Conservation (phyloP, 2,329 filamentous ascomycete species). For the Monosporascus sp. region DNA sequence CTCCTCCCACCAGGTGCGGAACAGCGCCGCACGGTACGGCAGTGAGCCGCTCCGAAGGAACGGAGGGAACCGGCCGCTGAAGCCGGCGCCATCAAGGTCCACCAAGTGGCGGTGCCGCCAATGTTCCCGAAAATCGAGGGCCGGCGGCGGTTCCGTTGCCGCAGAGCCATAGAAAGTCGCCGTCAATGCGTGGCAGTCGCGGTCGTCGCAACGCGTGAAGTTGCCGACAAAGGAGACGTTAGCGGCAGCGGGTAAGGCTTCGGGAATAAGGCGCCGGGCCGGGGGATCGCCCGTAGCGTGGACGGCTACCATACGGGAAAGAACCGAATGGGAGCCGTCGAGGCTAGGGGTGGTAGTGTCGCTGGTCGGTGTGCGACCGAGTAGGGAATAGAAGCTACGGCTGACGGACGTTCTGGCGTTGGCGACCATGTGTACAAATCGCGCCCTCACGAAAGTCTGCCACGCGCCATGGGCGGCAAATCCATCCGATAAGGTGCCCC, state of each 20-base stretch:
- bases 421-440: constrained; percentile 52
- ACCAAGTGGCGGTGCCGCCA: constrained; percentile 48
- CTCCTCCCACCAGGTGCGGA: constrained; percentile 60
- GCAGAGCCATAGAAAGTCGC: constrained; percentile 26
- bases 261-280: neutral
- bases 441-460: constrained; percentile 54
- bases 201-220: constrained; percentile 27
- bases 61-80: constrained; percentile 42
- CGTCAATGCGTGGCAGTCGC: constrained; percentile 28
- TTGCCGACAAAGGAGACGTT: constrained; percentile 36
- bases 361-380: constrained; percentile 6
- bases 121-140: constrained; percentile 29
- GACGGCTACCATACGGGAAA: neutral
- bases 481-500: constrained; percentile 48
- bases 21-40: constrained; percentile 56
- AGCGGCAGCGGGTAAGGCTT: constrained; percentile 9
- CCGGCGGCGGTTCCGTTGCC: constrained; percentile 12
- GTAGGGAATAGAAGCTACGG: constrained; percentile 2
- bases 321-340: neutral
- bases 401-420: constrained; percentile 6
- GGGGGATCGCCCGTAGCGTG: neutral
- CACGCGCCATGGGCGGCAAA: constrained; percentile 46
- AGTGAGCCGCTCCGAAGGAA: constrained; percentile 48
- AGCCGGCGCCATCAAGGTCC: constrained; percentile 53
- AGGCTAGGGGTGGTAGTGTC: neutral